Conservation (phyloP, 1,139 yeast species). For the Yamadazyma friedrichii region DNA sequence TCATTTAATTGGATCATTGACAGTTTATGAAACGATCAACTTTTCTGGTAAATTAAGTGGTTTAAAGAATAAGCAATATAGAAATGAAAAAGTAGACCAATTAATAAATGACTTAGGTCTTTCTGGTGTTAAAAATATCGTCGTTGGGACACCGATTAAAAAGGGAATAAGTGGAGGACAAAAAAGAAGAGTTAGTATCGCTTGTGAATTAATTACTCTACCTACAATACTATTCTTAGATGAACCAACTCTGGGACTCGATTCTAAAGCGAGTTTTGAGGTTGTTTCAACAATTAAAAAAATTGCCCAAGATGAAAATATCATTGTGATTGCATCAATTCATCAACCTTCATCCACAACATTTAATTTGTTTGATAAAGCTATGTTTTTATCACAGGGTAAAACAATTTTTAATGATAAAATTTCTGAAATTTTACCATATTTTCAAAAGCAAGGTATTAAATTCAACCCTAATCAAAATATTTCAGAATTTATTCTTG, state of each 20-base stretch:
- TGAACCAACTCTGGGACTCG: conserved; percentile 93
- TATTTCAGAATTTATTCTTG: conserved; percentile 34
- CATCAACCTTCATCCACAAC: conserved; percentile 38
- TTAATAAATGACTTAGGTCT: conserved; percentile 21
- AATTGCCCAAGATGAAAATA: conserved; percentile 23
- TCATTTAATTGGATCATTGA: conserved; percentile 21
- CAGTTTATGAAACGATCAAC: conserved; percentile 23
- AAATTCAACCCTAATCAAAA: conserved; percentile 20
- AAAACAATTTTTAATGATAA: conserved; percentile 18
- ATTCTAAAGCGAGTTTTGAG: conserved; percentile 46
- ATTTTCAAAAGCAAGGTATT: conserved; percentile 19
- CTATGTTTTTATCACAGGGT: conserved; percentile 35
- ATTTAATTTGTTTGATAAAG: conserved; percentile 29
- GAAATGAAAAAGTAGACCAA: conserved; percentile 17
- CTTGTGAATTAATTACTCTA: conserved; percentile 24
- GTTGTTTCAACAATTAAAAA: conserved; percentile 25
- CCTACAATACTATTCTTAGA: conserved; percentile 51
- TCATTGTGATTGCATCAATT: conserved; percentile 33
- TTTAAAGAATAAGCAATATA: conserved; percentile 9
- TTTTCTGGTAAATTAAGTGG: conserved; percentile 23
- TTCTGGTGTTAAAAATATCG: conserved; percentile 16
- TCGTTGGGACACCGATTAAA: conserved; percentile 23
- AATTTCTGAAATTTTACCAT: conserved; percentile 13
- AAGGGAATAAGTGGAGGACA: conserved; percentile 26
- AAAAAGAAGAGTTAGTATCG: conserved; percentile 26